Evolutionary conservation across 208 protist species (phyloP).

Genomic region (Leishmania turanica): DNA sequence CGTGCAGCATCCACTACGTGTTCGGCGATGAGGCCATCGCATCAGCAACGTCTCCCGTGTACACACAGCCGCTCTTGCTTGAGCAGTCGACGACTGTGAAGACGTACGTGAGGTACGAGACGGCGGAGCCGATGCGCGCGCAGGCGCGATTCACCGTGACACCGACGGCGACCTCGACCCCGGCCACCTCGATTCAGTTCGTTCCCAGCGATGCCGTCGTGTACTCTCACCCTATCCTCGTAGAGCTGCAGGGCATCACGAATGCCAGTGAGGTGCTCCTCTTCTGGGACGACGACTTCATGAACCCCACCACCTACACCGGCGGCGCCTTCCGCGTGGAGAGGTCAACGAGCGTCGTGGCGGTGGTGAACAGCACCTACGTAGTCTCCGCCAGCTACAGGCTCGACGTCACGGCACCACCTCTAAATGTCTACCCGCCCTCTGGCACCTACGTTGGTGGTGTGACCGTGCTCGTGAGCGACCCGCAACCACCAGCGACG

Average conservation of each 20-base stretch:
- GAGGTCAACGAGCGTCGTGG: conserved; percentile 42
- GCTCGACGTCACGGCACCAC: conserved; percentile 32
- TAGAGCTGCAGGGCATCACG: conserved; percentile 37
- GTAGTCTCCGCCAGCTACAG: conserved; percentile 37
- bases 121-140: conserved; percentile 18
- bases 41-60: conserved; percentile 17
- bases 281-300: conserved; percentile 39
- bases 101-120: conserved; percentile 37
- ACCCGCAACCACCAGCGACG: conserved; percentile 29
- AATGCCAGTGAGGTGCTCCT: conserved; percentile 37
- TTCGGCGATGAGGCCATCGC: conserved; percentile 34
- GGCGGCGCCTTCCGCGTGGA: conserved; percentile 51
- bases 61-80: conserved; percentile 41
- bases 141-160: conserved; percentile 46
- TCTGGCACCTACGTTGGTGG: conserved; percentile 66
- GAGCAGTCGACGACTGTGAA: conserved; percentile 42
- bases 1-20: conserved; percentile 67
- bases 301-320: conserved; percentile 36
- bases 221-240: conserved; percentile 50
- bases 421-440: conserved; percentile 46
- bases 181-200: conserved; percentile 26
- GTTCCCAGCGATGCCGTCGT: conserved; percentile 23
- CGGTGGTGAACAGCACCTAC: conserved; percentile 44
- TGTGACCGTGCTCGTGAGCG: conserved; percentile 45
- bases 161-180: conserved; percentile 6